Evolutionary conservation across 2,329 filamentous ascomycete genomes (phyloP).

Genomic region (Aspergillus sp.): DNA sequence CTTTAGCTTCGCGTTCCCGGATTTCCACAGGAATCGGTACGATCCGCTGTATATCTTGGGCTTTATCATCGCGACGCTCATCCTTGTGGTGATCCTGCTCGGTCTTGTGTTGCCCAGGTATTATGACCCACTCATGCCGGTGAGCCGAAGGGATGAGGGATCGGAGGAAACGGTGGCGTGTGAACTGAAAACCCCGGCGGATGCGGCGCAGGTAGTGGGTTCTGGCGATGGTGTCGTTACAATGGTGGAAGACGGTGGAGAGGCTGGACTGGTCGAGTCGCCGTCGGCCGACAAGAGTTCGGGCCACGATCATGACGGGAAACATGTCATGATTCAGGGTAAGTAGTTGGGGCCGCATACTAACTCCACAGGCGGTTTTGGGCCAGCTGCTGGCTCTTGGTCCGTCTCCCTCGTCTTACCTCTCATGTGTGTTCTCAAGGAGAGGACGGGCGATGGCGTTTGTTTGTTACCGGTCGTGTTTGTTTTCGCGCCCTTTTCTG

Average conservation of each 20-base stretch:
- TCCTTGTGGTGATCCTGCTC: conserved; percentile 38
- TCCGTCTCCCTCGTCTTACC: no score
- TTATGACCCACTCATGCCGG: conserved; percentile 45
- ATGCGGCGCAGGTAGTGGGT: neutral
- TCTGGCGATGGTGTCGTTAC: neutral
- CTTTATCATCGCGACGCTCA: conserved; percentile 41
- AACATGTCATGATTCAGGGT: neutral
- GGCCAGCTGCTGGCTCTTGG: no score
- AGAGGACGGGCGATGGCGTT: no score
- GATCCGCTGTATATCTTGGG: conserved; percentile 45
- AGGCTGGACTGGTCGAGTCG: neutral
- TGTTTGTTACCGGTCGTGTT: no score
- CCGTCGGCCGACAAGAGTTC: neutral
- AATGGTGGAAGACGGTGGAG: neutral
- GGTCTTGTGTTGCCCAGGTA: conserved; percentile 47
- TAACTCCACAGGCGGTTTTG: no score
- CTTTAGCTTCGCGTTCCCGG: conserved; percentile 44
- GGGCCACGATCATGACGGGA: neutral
- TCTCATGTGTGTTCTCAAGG: no score
- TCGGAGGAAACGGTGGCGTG: neutral
- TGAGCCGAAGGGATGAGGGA: conserved; percentile 39
- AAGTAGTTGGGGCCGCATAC: no score
- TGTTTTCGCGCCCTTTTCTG: no score
- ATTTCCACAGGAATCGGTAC: conserved; percentile 40
- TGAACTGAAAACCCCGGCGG: neutral